These are phyloP conservation scores for Russula brevipes DNA, from an alignment of 768 basidiomycete genomes.

Conservation along the genomic window DNA sequence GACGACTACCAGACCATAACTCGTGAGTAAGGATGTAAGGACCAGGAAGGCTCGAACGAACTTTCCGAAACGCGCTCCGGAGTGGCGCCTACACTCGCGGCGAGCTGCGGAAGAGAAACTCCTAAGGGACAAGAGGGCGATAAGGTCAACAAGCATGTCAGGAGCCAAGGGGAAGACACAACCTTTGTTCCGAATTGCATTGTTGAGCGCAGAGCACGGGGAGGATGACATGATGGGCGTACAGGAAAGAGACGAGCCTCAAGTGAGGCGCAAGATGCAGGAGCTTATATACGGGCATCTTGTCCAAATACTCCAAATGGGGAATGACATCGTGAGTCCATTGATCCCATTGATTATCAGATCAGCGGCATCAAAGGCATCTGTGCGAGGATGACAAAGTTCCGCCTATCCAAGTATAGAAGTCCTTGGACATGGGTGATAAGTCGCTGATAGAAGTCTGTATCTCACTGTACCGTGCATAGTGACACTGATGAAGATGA, in stretches of 20 bases:
- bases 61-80: constrained; percentile 51
- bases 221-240: constrained; percentile 39
- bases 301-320: background rate
- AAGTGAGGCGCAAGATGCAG: too few relatives aligned
- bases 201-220: constrained; percentile 53
- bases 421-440: background rate
- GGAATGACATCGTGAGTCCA: background rate
- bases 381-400: too few relatives aligned
- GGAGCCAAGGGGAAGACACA: background rate
- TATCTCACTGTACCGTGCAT: background rate
- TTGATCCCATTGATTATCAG: background rate
- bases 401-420: background rate
- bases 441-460: too few relatives aligned
- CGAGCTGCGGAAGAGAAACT: constrained; percentile 46
- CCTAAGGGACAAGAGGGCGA: constrained; percentile 33
- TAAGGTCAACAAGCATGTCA: background rate
- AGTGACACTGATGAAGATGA: background rate
- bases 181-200: constrained; percentile 50
- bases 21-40: background rate
- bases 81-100: constrained; percentile 37
- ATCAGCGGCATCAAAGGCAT: too few relatives aligned
- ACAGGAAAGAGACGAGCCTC: background rate
- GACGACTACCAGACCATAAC: constrained; percentile 39
- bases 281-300: constrained; percentile 4
- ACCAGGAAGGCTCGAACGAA: constrained; percentile 28